Evolutionary conservation across 2,329 filamentous ascomycete species (phyloP), one percentile per base, ranked within the genome.

Genomic region (Exophiala viscosa): DNA sequence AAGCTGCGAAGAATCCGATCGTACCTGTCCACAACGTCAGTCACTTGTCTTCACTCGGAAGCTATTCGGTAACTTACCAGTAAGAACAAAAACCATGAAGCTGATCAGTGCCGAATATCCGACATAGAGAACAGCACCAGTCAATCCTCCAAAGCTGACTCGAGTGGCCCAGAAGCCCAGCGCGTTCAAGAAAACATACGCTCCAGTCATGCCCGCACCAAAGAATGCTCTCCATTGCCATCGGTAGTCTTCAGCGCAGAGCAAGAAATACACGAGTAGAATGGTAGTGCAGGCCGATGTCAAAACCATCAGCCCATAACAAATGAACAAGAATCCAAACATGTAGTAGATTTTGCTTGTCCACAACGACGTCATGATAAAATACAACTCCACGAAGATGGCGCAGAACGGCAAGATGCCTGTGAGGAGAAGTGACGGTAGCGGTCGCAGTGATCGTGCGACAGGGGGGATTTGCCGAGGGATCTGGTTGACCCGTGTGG

Each of bases 261-360:
- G 83, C 62, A 99, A 70, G 76, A 97, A 97, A 73, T 99, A 99
- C 0, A 96, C 88, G 80, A 97, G 86, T 14, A 99, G 76, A 7
- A 97, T 85, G 1, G 93, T 97, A 36, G 95, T 92, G 1, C 91
- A 86, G 0, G 92, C 92, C 54, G 87, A 90, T 1, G 93, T 97
- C 64, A 96, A 87, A 63, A 97, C 90, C 90, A 99, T 96, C 45
- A 99, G 81, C 9, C 88, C 91, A 67, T 96, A 99, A 78, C 91
- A 96, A 51, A 99, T 81, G 78, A 99, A 99, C 33, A 99, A 77
- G 79, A 99, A 99, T 17, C 93, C 93, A 65, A 99, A 99, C 93
- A 99, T 99, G 80, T 99, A 99, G 79, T 99, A 99, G 61, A 99
- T 93, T 73, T 93, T 90, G 76, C 86, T 92, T 73, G 95, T 96